Evolutionary conservation across 1,139 yeast species (phyloP), one percentile per base, ranked within the genome.

Genomic region (Zygosaccharomyces pseudobailii): DNA sequence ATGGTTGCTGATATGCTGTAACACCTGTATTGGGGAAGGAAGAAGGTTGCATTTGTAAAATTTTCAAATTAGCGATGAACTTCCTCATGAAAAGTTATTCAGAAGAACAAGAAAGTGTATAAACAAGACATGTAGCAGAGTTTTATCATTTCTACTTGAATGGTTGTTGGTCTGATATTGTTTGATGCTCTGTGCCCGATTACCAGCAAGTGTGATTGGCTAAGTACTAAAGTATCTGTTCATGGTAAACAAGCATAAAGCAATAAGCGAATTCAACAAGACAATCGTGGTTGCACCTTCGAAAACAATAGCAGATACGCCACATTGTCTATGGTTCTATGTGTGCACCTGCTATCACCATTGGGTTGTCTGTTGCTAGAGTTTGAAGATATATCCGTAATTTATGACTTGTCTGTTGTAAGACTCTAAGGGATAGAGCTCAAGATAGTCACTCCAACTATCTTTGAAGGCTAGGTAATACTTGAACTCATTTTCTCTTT

Each of bases 381-480:
- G 33, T 19, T n/a, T 30, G 33, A 30, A n/a, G 8, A 8, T 9
- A 30, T 30, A 30, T 30, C 33, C 41, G 41, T 38, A 38, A 5
- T 28, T 28, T 28, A 38, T 38, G 41, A 38, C 33, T 24, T 27
- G 13, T 19, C 10, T 19, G 25, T 38, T 38, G 20, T 9, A 38
- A 32, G 34, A 13, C 31, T 17, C 17, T 27, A 38, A 10, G 41
- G 41, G 41, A 38, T 38, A 28, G 21, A 30, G 33, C 6, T 30
- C 17, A 30, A 9, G 33, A 24, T n/a, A 10, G 17, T 37, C 23
- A 30, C 32, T 42, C 43, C 8, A 49, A 39, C 28, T 31, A 21
- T 13, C 36, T 37, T 8, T 43, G 42, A 24, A 35, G 40, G 19
- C 37, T 43, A 9, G 31, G 39, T 20, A 22, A 38, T 8, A 43